phyloP scores from a whole-genome alignment of 2,329 filamentous ascomycete genomes.

The Sarocladiaceae sp. region DNA sequence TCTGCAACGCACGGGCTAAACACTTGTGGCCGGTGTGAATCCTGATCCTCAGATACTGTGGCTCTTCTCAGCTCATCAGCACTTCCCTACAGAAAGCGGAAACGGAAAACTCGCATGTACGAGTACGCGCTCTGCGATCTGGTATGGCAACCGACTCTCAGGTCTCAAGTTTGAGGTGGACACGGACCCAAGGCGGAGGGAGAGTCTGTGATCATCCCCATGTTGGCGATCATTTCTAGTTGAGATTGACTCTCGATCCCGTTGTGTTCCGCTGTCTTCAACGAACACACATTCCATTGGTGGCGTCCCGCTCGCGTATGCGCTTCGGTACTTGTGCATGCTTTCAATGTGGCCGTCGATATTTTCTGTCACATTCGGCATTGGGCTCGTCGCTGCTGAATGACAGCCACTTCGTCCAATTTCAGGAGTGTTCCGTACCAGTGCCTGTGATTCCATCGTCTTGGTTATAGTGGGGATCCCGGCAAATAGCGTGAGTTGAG shows the following conservation, averaged over 20 bases:
- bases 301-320: too few relatives aligned
- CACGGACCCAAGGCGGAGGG: neutral
- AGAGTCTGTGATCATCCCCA: neutral
- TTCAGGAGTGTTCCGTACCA: too few relatives aligned
- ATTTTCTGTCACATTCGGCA: neutral
- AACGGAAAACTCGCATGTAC: too few relatives aligned
- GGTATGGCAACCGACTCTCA: too few relatives aligned
- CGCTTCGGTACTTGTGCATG: too few relatives aligned
- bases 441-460: neutral
- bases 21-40: neutral
- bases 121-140: too few relatives aligned
- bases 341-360: neutral
- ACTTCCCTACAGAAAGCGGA: too few relatives aligned
- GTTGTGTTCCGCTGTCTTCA: neutral
- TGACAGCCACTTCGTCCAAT: too few relatives aligned
- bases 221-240: constrained; percentile 5
- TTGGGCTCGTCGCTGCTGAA: neutral
- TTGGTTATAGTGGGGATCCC: neutral
- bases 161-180: neutral
- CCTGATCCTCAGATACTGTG: too few relatives aligned
- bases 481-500: neutral
- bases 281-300: too few relatives aligned
- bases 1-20: neutral
- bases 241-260: neutral
- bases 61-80: too few relatives aligned